Conservation (phyloP, 2,329 filamentous ascomycete genomes). For the Setomelanomma holmii region DNA sequence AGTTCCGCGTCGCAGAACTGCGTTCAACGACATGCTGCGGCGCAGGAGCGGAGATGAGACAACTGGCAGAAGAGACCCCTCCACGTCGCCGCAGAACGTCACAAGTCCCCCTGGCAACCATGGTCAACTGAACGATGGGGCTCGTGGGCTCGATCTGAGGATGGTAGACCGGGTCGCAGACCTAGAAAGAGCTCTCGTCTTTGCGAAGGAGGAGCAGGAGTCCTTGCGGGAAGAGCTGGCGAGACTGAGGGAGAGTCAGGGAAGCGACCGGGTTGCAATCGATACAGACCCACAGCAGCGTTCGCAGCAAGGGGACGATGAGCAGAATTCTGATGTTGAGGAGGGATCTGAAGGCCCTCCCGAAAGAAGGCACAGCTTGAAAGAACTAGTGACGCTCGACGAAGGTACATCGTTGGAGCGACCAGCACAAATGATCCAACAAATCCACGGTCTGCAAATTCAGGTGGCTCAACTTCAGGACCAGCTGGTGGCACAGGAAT, state of each 20-base stretch:
- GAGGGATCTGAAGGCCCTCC: too few species aligned
- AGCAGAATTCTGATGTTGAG: too few species aligned
- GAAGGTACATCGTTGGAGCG: not conserved
- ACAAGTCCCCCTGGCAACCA: conserved; percentile 2
- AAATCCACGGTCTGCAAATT: conserved; percentile 33
- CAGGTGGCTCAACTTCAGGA: conserved; percentile 35
- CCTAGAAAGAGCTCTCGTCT: conserved; percentile 36
- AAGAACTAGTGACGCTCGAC: not conserved
- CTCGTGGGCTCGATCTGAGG: conserved; percentile 5
- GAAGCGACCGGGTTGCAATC: conserved; percentile 26
- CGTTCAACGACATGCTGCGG: conserved; percentile 42
- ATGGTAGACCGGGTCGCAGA: conserved; percentile 27
- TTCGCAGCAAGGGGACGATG: not conserved
- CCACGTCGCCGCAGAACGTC: not conserved
- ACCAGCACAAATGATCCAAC: conserved; percentile 23
- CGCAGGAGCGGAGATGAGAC: conserved; percentile 8
- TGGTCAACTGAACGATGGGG: conserved; percentile 4
- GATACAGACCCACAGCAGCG: conserved; percentile 29
- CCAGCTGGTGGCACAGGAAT: conserved; percentile 28
- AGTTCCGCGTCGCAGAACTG: conserved; percentile 35
- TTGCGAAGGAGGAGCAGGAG: conserved; percentile 31
- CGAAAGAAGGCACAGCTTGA: not conserved
- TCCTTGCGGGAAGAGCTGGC: conserved; percentile 34
- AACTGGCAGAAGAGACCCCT: conserved; percentile 1
- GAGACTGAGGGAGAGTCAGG: conserved; percentile 24